These are phyloP conservation scores for Coleophoma eucalyptorum DNA, from an alignment of 2,329 filamentous ascomycete species.

Conservation along the genomic window DNA sequence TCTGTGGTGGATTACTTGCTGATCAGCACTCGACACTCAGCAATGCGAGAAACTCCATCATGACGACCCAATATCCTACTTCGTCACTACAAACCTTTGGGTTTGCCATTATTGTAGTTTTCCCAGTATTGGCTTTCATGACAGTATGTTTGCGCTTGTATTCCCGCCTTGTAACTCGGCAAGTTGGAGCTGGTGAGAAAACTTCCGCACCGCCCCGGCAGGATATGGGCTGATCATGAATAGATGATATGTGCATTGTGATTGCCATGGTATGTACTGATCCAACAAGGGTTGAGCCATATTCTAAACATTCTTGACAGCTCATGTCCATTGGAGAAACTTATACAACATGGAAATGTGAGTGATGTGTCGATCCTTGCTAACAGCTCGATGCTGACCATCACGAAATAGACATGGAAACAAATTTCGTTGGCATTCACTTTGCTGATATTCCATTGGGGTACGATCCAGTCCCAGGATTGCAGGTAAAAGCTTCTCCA, in stretches of 20 bases:
- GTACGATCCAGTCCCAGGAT: neutral
- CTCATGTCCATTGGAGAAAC: neutral
- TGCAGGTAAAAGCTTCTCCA: neutral
- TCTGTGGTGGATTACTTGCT: too few species aligned
- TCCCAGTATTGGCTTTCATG: neutral
- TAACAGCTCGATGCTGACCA: too few species aligned
- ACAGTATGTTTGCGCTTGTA: neutral
- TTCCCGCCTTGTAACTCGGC: neutral
- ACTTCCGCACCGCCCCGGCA: too few species aligned
- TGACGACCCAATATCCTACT: neutral
- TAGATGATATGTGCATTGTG: neutral
- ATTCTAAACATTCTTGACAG: neutral
- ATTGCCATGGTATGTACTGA: neutral
- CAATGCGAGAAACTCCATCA: too few species aligned
- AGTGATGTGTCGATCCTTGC: neutral
- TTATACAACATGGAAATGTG: neutral
- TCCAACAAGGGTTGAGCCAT: neutral
- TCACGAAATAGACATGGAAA: neutral
- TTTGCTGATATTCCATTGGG: neutral
- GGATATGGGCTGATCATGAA: neutral
- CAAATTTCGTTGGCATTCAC: neutral
- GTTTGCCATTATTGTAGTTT: neutral
- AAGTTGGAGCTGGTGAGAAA: neutral
- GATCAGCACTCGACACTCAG: too few species aligned
- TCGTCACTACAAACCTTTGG: neutral